These are phyloP conservation scores for Podospora pseudoanserina DNA, from an alignment of 495 filamentous ascomycete genomes.

Conservation along the genomic window DNA sequence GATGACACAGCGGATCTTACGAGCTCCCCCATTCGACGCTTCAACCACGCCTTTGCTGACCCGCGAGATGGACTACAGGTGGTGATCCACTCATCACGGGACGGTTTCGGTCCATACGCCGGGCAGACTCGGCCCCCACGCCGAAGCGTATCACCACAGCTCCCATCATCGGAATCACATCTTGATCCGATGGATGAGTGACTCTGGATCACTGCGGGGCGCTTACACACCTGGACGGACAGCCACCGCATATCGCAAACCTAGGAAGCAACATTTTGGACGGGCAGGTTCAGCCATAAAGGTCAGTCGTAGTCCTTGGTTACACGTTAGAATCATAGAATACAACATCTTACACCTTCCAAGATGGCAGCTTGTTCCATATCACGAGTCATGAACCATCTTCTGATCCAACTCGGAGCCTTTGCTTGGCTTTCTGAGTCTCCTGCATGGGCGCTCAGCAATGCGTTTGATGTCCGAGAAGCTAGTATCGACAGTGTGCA, in stretches of 20 bases:
- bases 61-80: not conserved
- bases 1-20: not conserved
- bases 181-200: not conserved
- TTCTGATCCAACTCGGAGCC: not conserved
- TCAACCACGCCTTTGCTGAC: not conserved
- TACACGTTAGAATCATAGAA: not conserved
- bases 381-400: not conserved
- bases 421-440: not conserved
- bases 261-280: not conserved
- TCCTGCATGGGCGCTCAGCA: constrained; percentile 6
- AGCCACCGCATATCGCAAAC: not conserved
- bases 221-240: not conserved
- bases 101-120: not conserved
- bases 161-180: not conserved
- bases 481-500: constrained; percentile 56
- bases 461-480: constrained; percentile 49
- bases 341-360: not conserved
- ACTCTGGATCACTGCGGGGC: not conserved
- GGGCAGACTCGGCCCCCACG: not conserved
- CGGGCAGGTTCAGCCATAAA: not conserved
- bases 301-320: not conserved
- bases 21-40: not conserved
- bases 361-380: not conserved
- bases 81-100: not conserved
- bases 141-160: not conserved